These are phyloP conservation scores for Gaeumannomyces tritici DNA, from an alignment of 2,329 filamentous ascomycete species.

Conservation along the genomic window DNA sequence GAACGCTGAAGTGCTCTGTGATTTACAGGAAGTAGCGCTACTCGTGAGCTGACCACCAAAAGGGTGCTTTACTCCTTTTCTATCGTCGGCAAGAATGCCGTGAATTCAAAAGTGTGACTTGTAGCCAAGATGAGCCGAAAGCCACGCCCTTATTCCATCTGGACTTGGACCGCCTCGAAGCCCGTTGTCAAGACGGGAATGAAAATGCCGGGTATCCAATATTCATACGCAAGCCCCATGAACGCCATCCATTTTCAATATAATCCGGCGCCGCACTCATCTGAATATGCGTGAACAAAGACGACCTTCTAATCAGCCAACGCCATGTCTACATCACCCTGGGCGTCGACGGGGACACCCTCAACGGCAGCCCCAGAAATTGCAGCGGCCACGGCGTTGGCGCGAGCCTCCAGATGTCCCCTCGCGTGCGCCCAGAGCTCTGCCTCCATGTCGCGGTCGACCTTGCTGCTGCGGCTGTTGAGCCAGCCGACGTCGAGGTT, in stretches of 20 bases:
- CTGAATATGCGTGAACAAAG: neutral
- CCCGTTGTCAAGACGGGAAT: neutral
- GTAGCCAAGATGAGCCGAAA: neutral
- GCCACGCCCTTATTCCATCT: neutral
- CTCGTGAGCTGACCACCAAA: neutral
- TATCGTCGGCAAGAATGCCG: neutral
- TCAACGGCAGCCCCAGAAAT: neutral
- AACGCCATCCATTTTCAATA: neutral
- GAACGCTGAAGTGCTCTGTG: neutral
- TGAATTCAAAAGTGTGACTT: neutral
- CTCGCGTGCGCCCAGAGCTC: slow-evolving; percentile 64
- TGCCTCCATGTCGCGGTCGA: slow-evolving; percentile 73
- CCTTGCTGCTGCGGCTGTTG: slow-evolving; percentile 75
- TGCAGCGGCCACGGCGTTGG: neutral
- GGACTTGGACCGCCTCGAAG: neutral
- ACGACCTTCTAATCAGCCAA: neutral
- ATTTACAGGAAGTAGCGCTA: neutral
- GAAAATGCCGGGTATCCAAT: neutral
- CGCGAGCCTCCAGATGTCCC: slow-evolving; percentile 34
- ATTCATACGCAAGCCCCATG: neutral
- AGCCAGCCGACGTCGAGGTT: slow-evolving; percentile 77
- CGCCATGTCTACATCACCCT: neutral
- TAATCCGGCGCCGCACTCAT: neutral
- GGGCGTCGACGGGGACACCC: neutral
- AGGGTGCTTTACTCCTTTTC: neutral